Base-by-base conservation (phyloP, 2,329 filamentous ascomycete species). In the Pseudopyrenochaeta lycopersici region DNA sequence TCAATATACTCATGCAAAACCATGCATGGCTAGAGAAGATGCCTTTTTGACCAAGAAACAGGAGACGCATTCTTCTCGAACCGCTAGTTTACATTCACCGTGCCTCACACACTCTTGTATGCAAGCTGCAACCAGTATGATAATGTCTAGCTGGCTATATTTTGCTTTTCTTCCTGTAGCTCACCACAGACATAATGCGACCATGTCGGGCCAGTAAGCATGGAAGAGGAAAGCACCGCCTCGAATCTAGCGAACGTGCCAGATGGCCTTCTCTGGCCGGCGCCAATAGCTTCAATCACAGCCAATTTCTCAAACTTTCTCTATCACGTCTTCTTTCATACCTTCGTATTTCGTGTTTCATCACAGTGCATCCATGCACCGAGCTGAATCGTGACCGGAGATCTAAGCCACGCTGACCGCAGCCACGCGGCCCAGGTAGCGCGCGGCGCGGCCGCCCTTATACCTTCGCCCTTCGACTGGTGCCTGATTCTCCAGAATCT, bases 391-490 rank as follows among this genome's bases (percentile, higher is more conserved):
- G 63, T 62, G 67, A 62, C 60, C 57, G 43, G 57, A 54, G 43
- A 60, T 64, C 67, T 70, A 57, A 66, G 68, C 68, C 68, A 64
- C 67, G 55, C 63, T 66, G 62, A 62, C 54, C 44, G 58, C 52
- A 58, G 52, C 60, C 53, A 57, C 51, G 51, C 46, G 51, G 51
- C 51, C 45, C 43, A 42, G 42, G 17, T 35, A 50, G 23, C 38
- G 36, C 20, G 18, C 47, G 46, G 46, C 42, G 40, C 50, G 20
- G 44, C 49, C 56, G 54, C 60, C 49, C 54, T 56, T 50, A 56
- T 46, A 41, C 35, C 42, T 36, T 43, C 51, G 49, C 56, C 56
- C 58, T 54, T 51, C 53, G 53, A 58, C 70, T 67, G 71, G 71
- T 72, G 71, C 71, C 71, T 74, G 67, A 71, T 68, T 46, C 53